phyloP scores from a whole-genome alignment of 495 filamentous ascomycete genomes.

The Mycothermus thermophilus region DNA sequence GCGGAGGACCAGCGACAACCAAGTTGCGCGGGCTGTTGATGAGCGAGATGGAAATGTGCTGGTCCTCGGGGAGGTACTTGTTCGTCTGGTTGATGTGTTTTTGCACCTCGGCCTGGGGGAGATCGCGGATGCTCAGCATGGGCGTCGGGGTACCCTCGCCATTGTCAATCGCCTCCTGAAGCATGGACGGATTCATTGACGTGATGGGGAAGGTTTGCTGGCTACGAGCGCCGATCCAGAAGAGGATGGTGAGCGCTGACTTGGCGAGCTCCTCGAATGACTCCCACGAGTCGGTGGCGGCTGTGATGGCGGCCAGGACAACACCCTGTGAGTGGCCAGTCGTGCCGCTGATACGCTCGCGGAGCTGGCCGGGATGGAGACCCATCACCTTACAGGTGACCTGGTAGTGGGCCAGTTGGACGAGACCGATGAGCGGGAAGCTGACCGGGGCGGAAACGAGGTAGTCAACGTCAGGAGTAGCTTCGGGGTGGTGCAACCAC shows the following conservation, averaged over 20 bases:
- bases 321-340: constrained; percentile 97
- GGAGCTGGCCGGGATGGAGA: constrained; percentile 68
- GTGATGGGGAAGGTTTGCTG: constrained; percentile 95
- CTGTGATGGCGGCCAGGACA: constrained; percentile 83
- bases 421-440: constrained; percentile 88
- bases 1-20: constrained; percentile 90
- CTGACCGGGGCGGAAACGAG: constrained; percentile 94
- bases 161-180: constrained; percentile 90
- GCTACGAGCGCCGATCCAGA: constrained; percentile 98
- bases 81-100: constrained; percentile 93
- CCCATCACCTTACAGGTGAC: constrained; percentile 86
- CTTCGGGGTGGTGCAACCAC: constrained; percentile 77
- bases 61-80: constrained; percentile 78
- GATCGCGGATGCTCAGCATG: constrained; percentile 93
- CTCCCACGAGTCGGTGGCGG: constrained; percentile 78
- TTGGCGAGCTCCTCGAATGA: constrained; percentile 65
- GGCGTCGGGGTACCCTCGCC: constrained; percentile 90
- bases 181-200: constrained; percentile 74
- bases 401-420: constrained; percentile 85
- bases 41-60: constrained; percentile 88
- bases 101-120: constrained; percentile 71
- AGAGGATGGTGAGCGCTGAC: constrained; percentile 79
- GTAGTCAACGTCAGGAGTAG: constrained; percentile 89
- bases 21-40: constrained; percentile 94
- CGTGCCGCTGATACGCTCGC: constrained; percentile 67